Percentiles rank a stretch among this genome's conserved stretches.
Conservation (phyloP, 345 rosid species). For the Turritis glabra region DNA sequence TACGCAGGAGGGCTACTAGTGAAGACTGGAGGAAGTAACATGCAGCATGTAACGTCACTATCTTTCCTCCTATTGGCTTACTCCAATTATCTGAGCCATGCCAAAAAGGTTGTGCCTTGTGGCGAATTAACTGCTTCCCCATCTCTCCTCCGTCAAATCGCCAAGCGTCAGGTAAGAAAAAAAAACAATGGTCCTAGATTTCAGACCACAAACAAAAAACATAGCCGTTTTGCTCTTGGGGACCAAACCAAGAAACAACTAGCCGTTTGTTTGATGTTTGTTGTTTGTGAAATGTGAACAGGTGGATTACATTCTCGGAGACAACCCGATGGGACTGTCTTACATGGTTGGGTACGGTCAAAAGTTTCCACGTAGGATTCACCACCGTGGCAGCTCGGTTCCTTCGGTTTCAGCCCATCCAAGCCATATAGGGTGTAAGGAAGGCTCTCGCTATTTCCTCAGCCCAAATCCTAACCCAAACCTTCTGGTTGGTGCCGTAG, state of each 20-base stretch:
- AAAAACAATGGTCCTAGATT: slow-evolving; percentile 22
- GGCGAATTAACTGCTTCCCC: slow-evolving; percentile 59
- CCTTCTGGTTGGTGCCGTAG: slow-evolving; percentile 72
- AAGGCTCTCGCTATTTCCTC: slow-evolving; percentile 61
- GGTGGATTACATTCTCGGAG: slow-evolving; percentile 96
- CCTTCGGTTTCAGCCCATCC: slow-evolving; percentile 78
- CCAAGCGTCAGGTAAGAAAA: slow-evolving; percentile 56
- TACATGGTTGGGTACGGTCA: slow-evolving; percentile 97
- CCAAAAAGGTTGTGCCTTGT: slow-evolving; percentile 60
- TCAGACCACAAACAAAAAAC: slow-evolving; percentile 13
- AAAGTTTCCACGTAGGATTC: slow-evolving; percentile 82
- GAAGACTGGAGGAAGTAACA: slow-evolving; percentile 91
- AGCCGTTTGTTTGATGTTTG: slow-evolving; percentile 14
- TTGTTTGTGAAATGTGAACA: slow-evolving; percentile 32
- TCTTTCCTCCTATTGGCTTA: slow-evolving; percentile 84
- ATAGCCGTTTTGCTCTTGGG: slow-evolving; percentile 28
- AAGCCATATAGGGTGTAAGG: slow-evolving; percentile 58
- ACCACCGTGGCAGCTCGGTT: slow-evolving; percentile 82
- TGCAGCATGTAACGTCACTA: slow-evolving; percentile 93
- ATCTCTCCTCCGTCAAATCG: slow-evolving; percentile 57
- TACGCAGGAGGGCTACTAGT: slow-evolving; percentile 76
- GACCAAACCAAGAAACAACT: background rate
- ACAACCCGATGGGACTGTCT: slow-evolving; percentile 79
- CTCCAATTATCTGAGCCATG: slow-evolving; percentile 78
- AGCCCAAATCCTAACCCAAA: slow-evolving; percentile 84